Base-by-base conservation (phyloP, 2,329 filamentous ascomycete species). In the Tolypocladium guangdongense region DNA sequence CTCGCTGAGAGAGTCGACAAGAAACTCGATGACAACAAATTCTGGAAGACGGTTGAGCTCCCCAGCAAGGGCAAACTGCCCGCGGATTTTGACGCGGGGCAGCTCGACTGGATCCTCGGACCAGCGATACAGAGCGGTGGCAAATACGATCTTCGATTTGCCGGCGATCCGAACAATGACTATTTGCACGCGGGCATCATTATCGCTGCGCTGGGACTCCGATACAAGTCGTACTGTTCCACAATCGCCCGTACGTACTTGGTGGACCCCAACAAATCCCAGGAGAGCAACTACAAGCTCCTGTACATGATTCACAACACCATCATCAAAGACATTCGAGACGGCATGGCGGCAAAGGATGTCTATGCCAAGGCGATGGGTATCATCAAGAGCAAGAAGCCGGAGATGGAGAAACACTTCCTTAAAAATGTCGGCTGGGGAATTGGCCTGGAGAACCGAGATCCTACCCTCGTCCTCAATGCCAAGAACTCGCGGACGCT, bases 201-300 rank as follows among this genome's bases (percentile, higher is more conserved):
- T 62, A 83, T 99, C 61, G 88, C 90, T 7, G 89, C 88, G 1
- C 83, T 99, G 71, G 93, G 93, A 52, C 79, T 99, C 57, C 83
- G 93, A 59, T 99, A 99, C 74, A 93, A 93, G 72, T 95, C 90
- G 1, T 99, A 99, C 71, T 91, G 88, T 66, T 95, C 91, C 2
- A 82, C 90, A 56, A 90, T 99, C 60, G 90, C 88, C 14, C 85
- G 93, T 59, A 97, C 95, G 8, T 99, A 96, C 69, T 79, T 99
- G 56, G 92, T 99, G 48, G 95, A 97, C 62, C 95, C 95, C 18
- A 96, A 93, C 73, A 97, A 96, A 71, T 83, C 88, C 0, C 93
- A 99, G 67, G 93, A 97, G 71, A 86, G 81, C 66, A 93, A 91
- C 66, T 99, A 99, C 77, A 95, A 92, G 64, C 81, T 96, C 18